Base-by-base conservation (phyloP, 371 early-diverging fungal genomes). In the Chytridium lagenaria region DNA sequence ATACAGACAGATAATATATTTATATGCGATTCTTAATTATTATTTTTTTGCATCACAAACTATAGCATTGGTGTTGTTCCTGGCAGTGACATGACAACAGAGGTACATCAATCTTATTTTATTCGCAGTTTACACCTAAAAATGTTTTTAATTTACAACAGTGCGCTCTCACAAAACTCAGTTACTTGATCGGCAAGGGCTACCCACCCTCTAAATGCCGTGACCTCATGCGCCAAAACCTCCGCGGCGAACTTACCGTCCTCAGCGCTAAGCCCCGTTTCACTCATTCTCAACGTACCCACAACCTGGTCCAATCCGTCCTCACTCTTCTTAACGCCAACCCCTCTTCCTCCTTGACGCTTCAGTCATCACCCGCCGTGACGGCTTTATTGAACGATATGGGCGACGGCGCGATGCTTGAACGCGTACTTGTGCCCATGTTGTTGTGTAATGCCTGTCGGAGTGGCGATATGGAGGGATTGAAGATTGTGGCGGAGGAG, bases 21-120 rank as follows among this genome's bases (percentile, higher is more conserved):
- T 44, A 44, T 44, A 44, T 44, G 7, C 44, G 7, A 44, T 7
- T 19, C 44, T 19, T 12, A 19, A 7, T 44, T 7, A 44, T 44
- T 19, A 12, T 7, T 12, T 44, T 19, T 19, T 44, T 44, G 7
- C 57, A 15, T n/a, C 57, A 57, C 5, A 57, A 57, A 7, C 57
- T 57, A 26, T 50, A 72, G 72, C 23, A 88, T 93, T 30, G 93
- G 95, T 39, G 95, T 98, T 0, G 92, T 98, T 2, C 93, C 99
- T 0, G 99, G 99, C 22, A 88, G 91, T n/a, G 98, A 98, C 77
- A 95, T 98, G 97, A 98, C 98, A 0, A 92, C 97, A 5, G 98
- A 98, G 84, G 86, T 86, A 72, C n/a, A n/a, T n/a, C n/a, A n/a
- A n/a, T n/a, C n/a, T n/a, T n/a, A n/a, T n/a, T n/a, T n/a, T n/a